Base-by-base conservation (phyloP, 1,139 yeast genomes). In the Magnusiomyces paraingens region DNA sequence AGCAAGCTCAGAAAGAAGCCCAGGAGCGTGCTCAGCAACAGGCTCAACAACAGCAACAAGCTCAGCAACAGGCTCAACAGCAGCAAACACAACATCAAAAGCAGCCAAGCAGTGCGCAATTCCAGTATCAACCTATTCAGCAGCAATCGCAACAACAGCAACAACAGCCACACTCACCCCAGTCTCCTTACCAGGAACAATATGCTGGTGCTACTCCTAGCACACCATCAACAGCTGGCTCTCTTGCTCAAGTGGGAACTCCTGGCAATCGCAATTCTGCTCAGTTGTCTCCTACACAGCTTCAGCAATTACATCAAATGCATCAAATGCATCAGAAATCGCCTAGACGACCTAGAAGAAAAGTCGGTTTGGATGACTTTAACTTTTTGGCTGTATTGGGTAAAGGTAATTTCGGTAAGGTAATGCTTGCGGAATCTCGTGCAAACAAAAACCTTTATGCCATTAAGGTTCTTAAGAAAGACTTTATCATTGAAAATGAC, bases 351-450 rank as follows among this genome's bases (percentile, higher is more conserved):
- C 55, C 62, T 5, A 60, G 66, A 47, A 80, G 86, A 65, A 89
- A 89, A 72, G 85, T 91, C 56, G 97, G 98, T 0, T 78, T 93
- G 61, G 98, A 93, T 69, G 98, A 93, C 71, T 93, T 91, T 76
- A 87, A 88, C 65, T 86, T 93, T 65, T 74, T 93, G 65, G 95
- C 97, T 11, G 99, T 93, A 8, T 77, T 93, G 61, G 99, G 99
- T 66, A 91, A 90, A 68, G 99, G 98, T 72, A 93, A 93, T 69
- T 93, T 93, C 69, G 99, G 99, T 72, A 93, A 93, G 67, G 98
- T 93, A 55, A 88, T 93, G 91, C 78, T 93, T 61, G 98, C 97
- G 1, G 96, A 90, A 72, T 86, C 96, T 18, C 83, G 93, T 65
- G 88, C 84, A 59, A 79, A 87, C 1, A 80, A 79, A 55, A 80